Conservation (phyloP, 2,329 filamentous ascomycete species). For the Alternaria rosae region DNA sequence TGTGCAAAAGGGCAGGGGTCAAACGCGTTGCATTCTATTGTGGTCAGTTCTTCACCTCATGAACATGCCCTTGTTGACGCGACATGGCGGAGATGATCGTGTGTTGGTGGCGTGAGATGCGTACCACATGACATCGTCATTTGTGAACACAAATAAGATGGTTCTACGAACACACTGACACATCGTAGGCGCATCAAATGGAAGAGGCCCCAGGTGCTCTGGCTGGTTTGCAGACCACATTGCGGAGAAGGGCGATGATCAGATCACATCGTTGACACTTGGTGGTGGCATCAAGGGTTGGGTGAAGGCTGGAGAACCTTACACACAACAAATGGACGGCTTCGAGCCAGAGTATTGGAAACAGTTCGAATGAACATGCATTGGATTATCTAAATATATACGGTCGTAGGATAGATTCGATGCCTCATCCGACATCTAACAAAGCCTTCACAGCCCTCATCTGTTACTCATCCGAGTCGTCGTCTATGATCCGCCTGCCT, state of each 20-base stretch:
- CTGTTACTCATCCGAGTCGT: slow-evolving; percentile 40
- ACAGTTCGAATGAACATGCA: slow-evolving; percentile 37
- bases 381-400: neutral
- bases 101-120: slow-evolving; percentile 30
- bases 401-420: neutral
- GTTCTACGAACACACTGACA: slow-evolving; percentile 18
- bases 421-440: neutral
- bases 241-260: slow-evolving; percentile 42
- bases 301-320: slow-evolving; percentile 52
- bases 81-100: slow-evolving; percentile 6
- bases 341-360: slow-evolving; percentile 53
- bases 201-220: slow-evolving; percentile 46
- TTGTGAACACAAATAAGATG: neutral
- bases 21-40: slow-evolving; percentile 58
- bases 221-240: slow-evolving; percentile 50
- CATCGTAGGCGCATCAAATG: slow-evolving; percentile 40
- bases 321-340: slow-evolving; percentile 51
- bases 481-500: slow-evolving; percentile 38
- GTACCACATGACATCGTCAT: slow-evolving; percentile 10
- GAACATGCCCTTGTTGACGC: neutral
- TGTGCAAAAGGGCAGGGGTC: slow-evolving; percentile 55
- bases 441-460: neutral
- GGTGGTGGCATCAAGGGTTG: slow-evolving; percentile 56
- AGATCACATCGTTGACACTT: slow-evolving; percentile 53
- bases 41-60: slow-evolving; percentile 38